phyloP scores from a whole-genome alignment of 2,329 filamentous ascomycete genomes.

The Nemania sp. region DNA sequence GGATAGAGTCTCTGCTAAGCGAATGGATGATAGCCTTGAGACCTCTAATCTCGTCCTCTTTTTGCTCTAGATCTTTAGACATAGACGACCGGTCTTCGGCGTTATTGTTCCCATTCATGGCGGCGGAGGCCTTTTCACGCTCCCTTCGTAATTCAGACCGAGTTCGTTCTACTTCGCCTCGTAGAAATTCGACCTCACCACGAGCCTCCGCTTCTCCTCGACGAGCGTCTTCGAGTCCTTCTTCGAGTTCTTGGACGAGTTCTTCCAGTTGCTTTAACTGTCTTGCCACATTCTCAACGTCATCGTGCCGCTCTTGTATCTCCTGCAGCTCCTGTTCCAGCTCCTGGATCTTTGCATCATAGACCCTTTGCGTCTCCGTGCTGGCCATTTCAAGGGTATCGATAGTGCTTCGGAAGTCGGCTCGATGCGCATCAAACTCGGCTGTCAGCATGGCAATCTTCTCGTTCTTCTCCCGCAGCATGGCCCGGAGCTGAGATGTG shows the following conservation, averaged over 20 bases:
- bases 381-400: conserved; percentile 95
- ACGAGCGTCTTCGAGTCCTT: conserved; percentile 91
- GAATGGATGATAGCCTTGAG: conserved; percentile 98
- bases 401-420: conserved; percentile 95
- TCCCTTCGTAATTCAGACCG: conserved; percentile 86
- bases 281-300: conserved; percentile 86
- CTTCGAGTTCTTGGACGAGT: conserved; percentile 93
- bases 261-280: conserved; percentile 96
- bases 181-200: conserved; percentile 91
- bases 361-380: conserved; percentile 92
- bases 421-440: conserved; percentile 92
- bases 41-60: conserved; percentile 95
- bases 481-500: conserved; percentile 72
- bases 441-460: conserved; percentile 91
- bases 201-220: conserved; percentile 93
- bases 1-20: conserved; percentile 75
- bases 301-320: conserved; percentile 78
- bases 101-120: conserved; percentile 53
- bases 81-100: conserved; percentile 49
- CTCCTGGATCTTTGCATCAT: conserved; percentile 89
- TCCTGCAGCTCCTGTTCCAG: conserved; percentile 82
- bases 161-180: conserved; percentile 91
- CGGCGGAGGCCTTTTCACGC: conserved; percentile 75
- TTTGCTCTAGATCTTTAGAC: conserved; percentile 82
- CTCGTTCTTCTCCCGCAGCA: conserved; percentile 93